phyloP scores from a whole-genome alignment of 2,329 filamentous ascomycete species.

The Rhynchosporium agropyri region DNA sequence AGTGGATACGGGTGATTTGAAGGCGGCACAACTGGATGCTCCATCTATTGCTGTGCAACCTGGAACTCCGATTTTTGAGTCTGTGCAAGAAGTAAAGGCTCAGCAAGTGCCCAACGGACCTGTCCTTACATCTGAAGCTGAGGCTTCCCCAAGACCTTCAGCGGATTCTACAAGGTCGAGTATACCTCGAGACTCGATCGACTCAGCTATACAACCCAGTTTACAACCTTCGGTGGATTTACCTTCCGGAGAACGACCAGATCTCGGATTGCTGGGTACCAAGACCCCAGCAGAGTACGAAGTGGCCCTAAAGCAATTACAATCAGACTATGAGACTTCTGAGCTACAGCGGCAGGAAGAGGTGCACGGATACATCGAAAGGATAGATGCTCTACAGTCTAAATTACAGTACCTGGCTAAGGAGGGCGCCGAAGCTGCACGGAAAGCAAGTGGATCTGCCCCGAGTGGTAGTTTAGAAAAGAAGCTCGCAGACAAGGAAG shows the following conservation, averaged over 20 bases:
- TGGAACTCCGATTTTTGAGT: slow-evolving; percentile 17
- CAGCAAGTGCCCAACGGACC: slow-evolving; percentile 24
- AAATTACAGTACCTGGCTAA: slow-evolving; percentile 88
- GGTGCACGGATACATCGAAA: slow-evolving; percentile 79
- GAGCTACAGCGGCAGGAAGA: slow-evolving; percentile 71
- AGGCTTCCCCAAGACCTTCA: slow-evolving; percentile 34
- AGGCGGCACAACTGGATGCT: slow-evolving; percentile 12
- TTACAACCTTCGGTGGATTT: slow-evolving; percentile 41
- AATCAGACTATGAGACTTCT: slow-evolving; percentile 38
- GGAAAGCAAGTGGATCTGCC: slow-evolving; percentile 64
- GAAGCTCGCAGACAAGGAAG: slow-evolving; percentile 85
- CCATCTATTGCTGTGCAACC: slow-evolving; percentile 29
- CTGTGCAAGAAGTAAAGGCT: slow-evolving; percentile 2
- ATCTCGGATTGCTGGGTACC: not conserved
- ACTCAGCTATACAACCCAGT: slow-evolving; percentile 30
- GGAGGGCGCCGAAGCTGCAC: slow-evolving; percentile 76
- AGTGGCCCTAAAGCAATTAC: slow-evolving; percentile 45
- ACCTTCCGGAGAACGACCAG: slow-evolving; percentile 25
- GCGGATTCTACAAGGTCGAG: slow-evolving; percentile 37
- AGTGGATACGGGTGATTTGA: slow-evolving; percentile 1
- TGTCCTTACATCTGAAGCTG: slow-evolving; percentile 27
- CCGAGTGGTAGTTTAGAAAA: slow-evolving; percentile 69
- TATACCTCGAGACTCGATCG: slow-evolving; percentile 34
- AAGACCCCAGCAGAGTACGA: slow-evolving; percentile 45
- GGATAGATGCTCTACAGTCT: slow-evolving; percentile 87